phyloP scores from a whole-genome alignment of 192 early-diverging fungal species.

The Mortierella alpina region DNA sequence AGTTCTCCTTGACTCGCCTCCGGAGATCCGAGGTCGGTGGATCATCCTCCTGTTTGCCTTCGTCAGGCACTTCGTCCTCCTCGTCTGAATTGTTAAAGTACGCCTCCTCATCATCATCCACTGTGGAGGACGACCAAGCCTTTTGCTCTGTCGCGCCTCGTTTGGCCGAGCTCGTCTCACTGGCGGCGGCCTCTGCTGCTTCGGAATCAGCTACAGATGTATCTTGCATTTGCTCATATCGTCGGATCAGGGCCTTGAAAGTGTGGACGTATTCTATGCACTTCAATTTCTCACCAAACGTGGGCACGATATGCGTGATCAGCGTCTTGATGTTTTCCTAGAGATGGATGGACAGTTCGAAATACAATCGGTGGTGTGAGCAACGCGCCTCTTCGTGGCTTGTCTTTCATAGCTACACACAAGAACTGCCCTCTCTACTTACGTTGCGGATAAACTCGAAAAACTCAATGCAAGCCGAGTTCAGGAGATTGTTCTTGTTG shows the following conservation, averaged over 20 bases:
- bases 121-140: slow-evolving; percentile 62
- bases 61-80: slow-evolving; percentile 57
- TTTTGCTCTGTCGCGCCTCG: slow-evolving; percentile 13
- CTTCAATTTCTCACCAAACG: slow-evolving; percentile 68
- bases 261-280: slow-evolving; percentile 72
- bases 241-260: slow-evolving; percentile 64
- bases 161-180: slow-evolving; percentile 47
- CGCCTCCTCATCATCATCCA: slow-evolving; percentile 84
- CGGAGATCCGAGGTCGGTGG: slow-evolving; percentile 37
- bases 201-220: slow-evolving; percentile 51
- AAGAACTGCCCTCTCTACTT: not conserved
- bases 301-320: slow-evolving; percentile 74
- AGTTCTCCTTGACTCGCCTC: slow-evolving; percentile 28
- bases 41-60: slow-evolving; percentile 44
- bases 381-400: too few relatives aligned
- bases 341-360: not conserved
- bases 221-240: slow-evolving; percentile 76
- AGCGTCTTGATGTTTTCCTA: slow-evolving; percentile 77
- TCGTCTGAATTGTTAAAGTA: slow-evolving; percentile 83
- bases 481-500: slow-evolving; percentile 83
- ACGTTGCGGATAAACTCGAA: slow-evolving; percentile 84
- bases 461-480: slow-evolving; percentile 91
- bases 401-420: too few relatives aligned
- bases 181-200: slow-evolving; percentile 25
- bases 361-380: too few relatives aligned